These are phyloP conservation scores for Amanita pseudoporphyria DNA, from an alignment of 768 basidiomycete genomes.

Conservation along the genomic window DNA sequence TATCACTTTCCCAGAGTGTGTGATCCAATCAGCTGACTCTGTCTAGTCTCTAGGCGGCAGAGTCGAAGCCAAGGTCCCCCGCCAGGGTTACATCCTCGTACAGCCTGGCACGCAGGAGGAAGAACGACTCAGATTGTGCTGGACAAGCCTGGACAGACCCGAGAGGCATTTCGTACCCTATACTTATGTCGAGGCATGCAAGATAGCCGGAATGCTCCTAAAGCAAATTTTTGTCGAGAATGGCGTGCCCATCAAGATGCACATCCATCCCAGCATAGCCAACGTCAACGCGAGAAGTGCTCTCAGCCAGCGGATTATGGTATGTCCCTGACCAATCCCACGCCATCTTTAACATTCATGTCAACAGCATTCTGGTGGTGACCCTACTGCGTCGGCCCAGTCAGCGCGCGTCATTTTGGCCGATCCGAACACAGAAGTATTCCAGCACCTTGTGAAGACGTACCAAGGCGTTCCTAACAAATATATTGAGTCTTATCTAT, in stretches of 20 bases:
- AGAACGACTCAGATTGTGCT: conserved; percentile 66
- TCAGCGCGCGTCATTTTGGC: conserved; percentile 70
- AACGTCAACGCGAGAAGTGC: conserved; percentile 65
- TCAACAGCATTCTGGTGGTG: conserved; percentile 72
- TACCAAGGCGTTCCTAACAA: conserved; percentile 65
- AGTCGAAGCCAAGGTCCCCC: conserved; percentile 70
- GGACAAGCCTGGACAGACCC: conserved; percentile 60
- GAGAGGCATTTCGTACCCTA: conserved; percentile 73
- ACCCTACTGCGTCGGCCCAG: conserved; percentile 61
- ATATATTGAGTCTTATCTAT: conserved; percentile 71
- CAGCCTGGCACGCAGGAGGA: conserved; percentile 62
- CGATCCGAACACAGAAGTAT: conserved; percentile 71
- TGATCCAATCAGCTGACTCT: conserved; percentile 3
- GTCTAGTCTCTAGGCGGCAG: conserved; percentile 64
- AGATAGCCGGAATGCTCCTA: conserved; percentile 61
- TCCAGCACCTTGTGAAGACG: conserved; percentile 60
- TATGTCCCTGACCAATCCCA: conserved; percentile 17
- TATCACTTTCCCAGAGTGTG: conserved; percentile 11
- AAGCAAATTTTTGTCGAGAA: conserved; percentile 70
- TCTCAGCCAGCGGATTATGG: conserved; percentile 64
- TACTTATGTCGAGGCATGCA: conserved; percentile 79
- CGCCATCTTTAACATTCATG: background rate
- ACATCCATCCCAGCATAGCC: conserved; percentile 74
- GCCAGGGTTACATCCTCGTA: conserved; percentile 65
- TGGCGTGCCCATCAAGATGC: conserved; percentile 59